Evolutionary conservation across 2,329 filamentous ascomycete genomes (phyloP), one percentile per base, ranked within the genome.

Genomic region (Fusarium torulosum): DNA sequence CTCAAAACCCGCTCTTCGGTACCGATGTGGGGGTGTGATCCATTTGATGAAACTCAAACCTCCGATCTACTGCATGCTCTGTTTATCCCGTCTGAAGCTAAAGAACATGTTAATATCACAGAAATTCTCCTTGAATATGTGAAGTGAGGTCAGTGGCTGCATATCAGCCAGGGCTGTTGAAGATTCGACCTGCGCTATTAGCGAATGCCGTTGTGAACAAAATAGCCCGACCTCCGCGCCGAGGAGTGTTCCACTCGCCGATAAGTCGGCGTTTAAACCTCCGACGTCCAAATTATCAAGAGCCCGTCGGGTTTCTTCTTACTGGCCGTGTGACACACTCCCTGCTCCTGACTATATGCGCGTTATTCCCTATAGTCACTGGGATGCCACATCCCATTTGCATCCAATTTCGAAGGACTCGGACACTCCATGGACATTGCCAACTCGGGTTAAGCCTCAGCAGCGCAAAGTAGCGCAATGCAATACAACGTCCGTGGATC

Each of bases 241-340:
- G 65, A 62, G 69, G 65, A 31, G 37, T 38, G 52, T 11, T 46
- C 65, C 61, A 52, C 53, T 37, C 60, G 66, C 53, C 54, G 51
- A 51, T 54, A 41, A 55, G 55, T 63, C 70, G 67, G 70, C 59
- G 57, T 43, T 63, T 61, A 62, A 60, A 60, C 46, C 61, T 57
- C 70, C 70, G 70, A 72, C 45, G 29, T 56, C 50, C 42, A 35
- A 47, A 38, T 27, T 19, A 55, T 53, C 50, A 52, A 63, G 35
- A 51, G 20, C 45, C 60, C 41, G 60, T 47, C 52, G 58, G 58
- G 27, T 29, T 29, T 29, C 27, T 29, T 29, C 27, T 29, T 13
- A 29, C 27, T 29, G 27, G 27, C 27, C 27, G 27, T 29, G 27
- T 29, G 27, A 35, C 8, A 35, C 7, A 35, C 8, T 10, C 35